Conservation (phyloP, 164 flowering plant species). For the Brasenia schreberi region DNA sequence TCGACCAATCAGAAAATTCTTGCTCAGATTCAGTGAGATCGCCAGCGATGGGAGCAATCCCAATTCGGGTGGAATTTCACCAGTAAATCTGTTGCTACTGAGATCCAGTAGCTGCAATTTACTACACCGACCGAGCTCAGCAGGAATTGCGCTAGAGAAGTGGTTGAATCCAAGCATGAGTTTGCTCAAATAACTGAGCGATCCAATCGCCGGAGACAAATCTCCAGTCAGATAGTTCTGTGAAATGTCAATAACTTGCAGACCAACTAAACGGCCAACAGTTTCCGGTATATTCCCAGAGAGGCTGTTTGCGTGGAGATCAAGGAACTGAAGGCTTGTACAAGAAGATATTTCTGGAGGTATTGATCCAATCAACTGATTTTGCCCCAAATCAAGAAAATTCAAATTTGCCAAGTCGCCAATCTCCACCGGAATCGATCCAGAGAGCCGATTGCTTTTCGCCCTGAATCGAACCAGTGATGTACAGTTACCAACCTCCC, state of each 20-base stretch:
- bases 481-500: slow-evolving; percentile 78
- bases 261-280: slow-evolving; percentile 30
- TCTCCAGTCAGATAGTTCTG: slow-evolving; percentile 60
- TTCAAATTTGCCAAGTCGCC: slow-evolving; percentile 52
- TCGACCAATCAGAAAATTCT: slow-evolving; percentile 54
- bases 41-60: slow-evolving; percentile 61
- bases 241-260: slow-evolving; percentile 64
- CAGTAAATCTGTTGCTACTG: slow-evolving; percentile 56
- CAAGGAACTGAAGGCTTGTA: slow-evolving; percentile 57
- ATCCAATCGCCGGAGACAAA: slow-evolving; percentile 34
- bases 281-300: slow-evolving; percentile 48
- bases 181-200: slow-evolving; percentile 47
- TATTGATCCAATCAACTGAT: slow-evolving; percentile 49
- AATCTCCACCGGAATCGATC: slow-evolving; percentile 73
- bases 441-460: slow-evolving; percentile 46
- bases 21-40: slow-evolving; percentile 83
- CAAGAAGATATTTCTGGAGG: slow-evolving; percentile 67
- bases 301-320: slow-evolving; percentile 63
- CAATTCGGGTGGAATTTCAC: slow-evolving; percentile 63
- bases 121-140: slow-evolving; percentile 54
- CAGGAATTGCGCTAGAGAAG: slow-evolving; percentile 60
- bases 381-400: slow-evolving; percentile 66
- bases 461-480: slow-evolving; percentile 48
- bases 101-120: slow-evolving; percentile 60
- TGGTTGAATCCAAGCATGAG: slow-evolving; percentile 48